Conservation (phyloP, 805 yeast genomes). For the Ogataea glucozyma region DNA sequence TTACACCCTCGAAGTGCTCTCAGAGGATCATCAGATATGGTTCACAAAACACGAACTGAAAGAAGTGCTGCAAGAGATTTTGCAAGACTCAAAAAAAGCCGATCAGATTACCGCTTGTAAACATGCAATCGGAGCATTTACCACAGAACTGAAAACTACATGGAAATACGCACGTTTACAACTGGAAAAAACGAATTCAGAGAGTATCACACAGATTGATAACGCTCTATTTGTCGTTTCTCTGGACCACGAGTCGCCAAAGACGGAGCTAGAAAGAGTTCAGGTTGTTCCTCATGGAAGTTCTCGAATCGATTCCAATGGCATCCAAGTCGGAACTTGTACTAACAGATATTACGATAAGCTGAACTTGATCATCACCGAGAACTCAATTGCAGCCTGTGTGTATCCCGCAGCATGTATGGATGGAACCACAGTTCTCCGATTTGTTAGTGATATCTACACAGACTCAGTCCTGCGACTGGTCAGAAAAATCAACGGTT, state of each 20-base stretch:
- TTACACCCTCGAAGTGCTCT: conserved; percentile 50
- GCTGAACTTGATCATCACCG: conserved; percentile 52
- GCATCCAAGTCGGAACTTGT: conserved; percentile 57
- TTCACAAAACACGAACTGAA: conserved; percentile 54
- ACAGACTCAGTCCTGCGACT: conserved; percentile 57
- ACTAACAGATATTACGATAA: conserved; percentile 63
- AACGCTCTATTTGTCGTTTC: conserved; percentile 53
- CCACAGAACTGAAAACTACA: conserved; percentile 50
- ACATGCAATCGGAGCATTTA: conserved; percentile 53
- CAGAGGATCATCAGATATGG: conserved; percentile 47
- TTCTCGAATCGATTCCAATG: conserved; percentile 43
- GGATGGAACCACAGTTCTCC: conserved; percentile 58
- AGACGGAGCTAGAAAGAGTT: conserved; percentile 49
- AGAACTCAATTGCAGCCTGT: conserved; percentile 58
- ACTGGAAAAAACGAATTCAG: conserved; percentile 40
- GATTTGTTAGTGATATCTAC: conserved; percentile 58
- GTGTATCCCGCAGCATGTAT: conserved; percentile 59
- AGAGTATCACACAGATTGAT: conserved; percentile 43
- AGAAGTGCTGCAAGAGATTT: conserved; percentile 43
- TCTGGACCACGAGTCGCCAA: conserved; percentile 49
- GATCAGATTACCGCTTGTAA: conserved; percentile 42
- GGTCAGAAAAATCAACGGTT: conserved; percentile 58
- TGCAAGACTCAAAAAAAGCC: conserved; percentile 38
- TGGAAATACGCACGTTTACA: conserved; percentile 51
- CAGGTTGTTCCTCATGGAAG: conserved; percentile 54